Conservation (phyloP, 441 rosid species). For the Raphanus hybrid region DNA sequence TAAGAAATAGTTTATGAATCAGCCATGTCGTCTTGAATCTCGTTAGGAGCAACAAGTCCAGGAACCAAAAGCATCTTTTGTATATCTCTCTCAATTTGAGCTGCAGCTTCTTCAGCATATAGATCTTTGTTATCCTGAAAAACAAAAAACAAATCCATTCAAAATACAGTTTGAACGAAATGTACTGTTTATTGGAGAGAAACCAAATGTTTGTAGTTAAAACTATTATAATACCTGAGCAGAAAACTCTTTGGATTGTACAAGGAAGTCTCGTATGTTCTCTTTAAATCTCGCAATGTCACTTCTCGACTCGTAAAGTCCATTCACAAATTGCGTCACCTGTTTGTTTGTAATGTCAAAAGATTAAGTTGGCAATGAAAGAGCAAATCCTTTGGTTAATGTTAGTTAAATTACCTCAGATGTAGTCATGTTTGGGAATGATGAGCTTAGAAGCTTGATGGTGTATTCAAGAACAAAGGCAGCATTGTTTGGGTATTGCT, state of each 20-base stretch:
- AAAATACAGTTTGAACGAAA: not conserved
- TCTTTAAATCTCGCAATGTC: conserved; percentile 71
- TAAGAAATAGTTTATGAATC: not conserved
- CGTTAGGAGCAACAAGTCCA: conserved; percentile 95
- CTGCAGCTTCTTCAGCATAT: conserved; percentile 96
- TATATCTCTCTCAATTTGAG: conserved; percentile 75
- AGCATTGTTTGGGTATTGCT: conserved; percentile 75
- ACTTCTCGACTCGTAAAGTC: conserved; percentile 81
- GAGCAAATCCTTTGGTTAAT: not conserved
- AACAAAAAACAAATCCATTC: too few relatives aligned
- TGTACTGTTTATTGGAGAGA: not conserved
- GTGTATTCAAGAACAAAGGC: conserved; percentile 89
- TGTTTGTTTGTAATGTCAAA: conserved; percentile 36
- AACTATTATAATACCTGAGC: conserved; percentile 37
- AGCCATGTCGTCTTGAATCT: conserved; percentile 90
- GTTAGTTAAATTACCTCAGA: conserved; percentile 62
- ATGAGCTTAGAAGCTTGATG: conserved; percentile 87
- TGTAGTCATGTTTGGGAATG: conserved; percentile 94
- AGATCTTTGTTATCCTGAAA: conserved; percentile 98
- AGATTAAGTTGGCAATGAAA: not conserved
- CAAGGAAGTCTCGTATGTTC: conserved; percentile 93
- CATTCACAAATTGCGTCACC: conserved; percentile 92
- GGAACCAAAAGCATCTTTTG: conserved; percentile 97
- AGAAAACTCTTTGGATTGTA: conserved; percentile 87
- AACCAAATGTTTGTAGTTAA: not conserved